Conservation (phyloP, 2,329 filamentous ascomycete species). For the Phyllosticta ampelicida region DNA sequence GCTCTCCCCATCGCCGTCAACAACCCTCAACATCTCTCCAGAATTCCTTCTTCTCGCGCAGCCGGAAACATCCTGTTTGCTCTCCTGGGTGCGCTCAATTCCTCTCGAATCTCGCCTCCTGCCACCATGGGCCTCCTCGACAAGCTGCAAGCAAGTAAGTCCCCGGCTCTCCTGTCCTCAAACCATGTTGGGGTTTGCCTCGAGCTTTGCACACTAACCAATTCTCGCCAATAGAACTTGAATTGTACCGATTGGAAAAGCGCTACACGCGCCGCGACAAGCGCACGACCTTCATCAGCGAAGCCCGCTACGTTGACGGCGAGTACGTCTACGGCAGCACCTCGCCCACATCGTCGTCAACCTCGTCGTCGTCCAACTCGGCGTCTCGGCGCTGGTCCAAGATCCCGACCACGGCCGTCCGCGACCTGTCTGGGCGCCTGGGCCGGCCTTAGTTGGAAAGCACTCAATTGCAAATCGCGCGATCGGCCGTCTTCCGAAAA, state of each 20-base stretch:
- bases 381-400: conserved; percentile 25
- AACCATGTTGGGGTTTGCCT: not conserved
- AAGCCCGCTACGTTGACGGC: conserved; percentile 86
- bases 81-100: not conserved
- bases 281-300: conserved; percentile 79
- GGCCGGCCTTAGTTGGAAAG: conserved; percentile 1
- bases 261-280: conserved; percentile 87
- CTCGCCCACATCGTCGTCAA: conserved; percentile 20
- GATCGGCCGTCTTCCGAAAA: too few species aligned
- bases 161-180: conserved; percentile 1
- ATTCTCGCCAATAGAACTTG: conserved; percentile 46
- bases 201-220: not conserved
- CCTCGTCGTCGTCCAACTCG: conserved; percentile 10
- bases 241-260: conserved; percentile 91
- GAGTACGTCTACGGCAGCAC: conserved; percentile 67
- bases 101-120: not conserved
- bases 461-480: too few species aligned
- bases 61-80: not conserved
- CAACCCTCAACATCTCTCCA: not conserved
- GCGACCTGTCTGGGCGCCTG: conserved; percentile 16
- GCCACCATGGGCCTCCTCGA: conserved; percentile 29
- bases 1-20: not conserved
- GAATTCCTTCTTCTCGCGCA: not conserved
- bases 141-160: conserved; percentile 31
- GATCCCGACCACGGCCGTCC: conserved; percentile 23